Conservation (phyloP, 139 green algal genomes). For the Dunaliella sp. region DNA sequence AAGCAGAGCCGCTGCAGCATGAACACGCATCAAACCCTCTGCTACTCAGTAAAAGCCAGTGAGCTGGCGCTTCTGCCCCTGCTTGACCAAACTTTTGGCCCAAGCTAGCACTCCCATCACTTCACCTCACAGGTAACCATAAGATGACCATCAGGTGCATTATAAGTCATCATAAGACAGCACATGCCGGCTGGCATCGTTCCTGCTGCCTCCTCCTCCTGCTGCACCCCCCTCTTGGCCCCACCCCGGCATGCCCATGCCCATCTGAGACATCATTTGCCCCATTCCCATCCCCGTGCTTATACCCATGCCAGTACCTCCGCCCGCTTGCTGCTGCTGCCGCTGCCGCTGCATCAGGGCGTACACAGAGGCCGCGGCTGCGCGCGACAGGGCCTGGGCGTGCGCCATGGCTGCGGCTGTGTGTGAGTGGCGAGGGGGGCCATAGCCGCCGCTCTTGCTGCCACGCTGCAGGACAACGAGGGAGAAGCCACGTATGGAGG, state of each 20-base stretch:
- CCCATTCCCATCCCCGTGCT: not conserved
- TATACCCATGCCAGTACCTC: not conserved
- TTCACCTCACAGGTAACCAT: too few relatives aligned
- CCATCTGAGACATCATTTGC: too few relatives aligned
- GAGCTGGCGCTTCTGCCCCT: too few relatives aligned
- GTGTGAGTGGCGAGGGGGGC: not conserved
- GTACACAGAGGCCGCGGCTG: not conserved
- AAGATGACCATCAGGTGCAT: too few relatives aligned
- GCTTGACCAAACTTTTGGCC: too few relatives aligned
- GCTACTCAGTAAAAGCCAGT: too few relatives aligned
- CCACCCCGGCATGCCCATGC: not conserved
- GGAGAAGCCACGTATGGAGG: too few relatives aligned
- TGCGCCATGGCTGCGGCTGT: not conserved
- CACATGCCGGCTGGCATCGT: not conserved
- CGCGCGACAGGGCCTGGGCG: not conserved
- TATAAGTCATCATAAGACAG: not conserved
- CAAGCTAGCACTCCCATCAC: too few relatives aligned
- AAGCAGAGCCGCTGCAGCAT: too few relatives aligned
- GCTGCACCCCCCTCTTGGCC: not conserved
- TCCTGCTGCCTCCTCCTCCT: not conserved
- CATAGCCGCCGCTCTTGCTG: not conserved
- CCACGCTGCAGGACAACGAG: not conserved
- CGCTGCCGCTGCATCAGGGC: not conserved
- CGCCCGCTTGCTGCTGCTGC: not conserved
- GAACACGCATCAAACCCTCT: too few relatives aligned